Base-by-base conservation (phyloP, 345 rosid genomes). In the Brassica cretica region DNA sequence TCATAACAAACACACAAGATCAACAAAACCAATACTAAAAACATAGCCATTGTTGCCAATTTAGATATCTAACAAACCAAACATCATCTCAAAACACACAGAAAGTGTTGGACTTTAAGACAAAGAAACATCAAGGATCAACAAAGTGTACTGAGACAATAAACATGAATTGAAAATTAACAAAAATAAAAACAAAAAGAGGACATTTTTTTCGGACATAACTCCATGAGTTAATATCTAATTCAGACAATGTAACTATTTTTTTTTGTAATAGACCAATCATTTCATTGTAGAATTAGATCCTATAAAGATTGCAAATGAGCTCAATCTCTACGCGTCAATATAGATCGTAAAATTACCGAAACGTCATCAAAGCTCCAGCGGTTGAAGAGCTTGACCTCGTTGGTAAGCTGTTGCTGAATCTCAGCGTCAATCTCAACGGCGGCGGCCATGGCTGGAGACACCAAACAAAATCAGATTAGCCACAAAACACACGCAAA, bases 301-400 rank as follows among this genome's bases (percentile, higher is more conserved):
- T 71, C 39, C 4, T 0, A 29, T 27, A 27, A 7, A 51, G 27
- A 35, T 0, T 6, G 9, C 2, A 66, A 33, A 5, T 24, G 27
- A 59, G 68, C 16, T 39, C 44, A 9, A 2, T 9, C 49, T 41
- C 49, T 41, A 41, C 14, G 49, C 24, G 24, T 21, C 24, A 46
- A 46, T 15, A 46, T 12, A 46, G 53, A 49, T 49, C 8, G 2
- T 5, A 49, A 5, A 5, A 11, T 58, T 24, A 94, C 98, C 89
- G 86, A 51, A 69, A 91, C 85, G 30, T 89, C 93, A 18, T 94
- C 97, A 60, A 87, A 94, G 53, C 86, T 75, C 98, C 98, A 94
- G 19, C 92, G 90, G 56, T 88, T 88, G 87, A 92, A 94, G 75
- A 92, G 93, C 88, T 92, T 94, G 61, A 81, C 84, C 70, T 76